Evolutionary conservation across 2,329 filamentous ascomycete genomes (phyloP), one percentile per base, ranked within the genome.

Genomic region (Arthroderma uncinatum): DNA sequence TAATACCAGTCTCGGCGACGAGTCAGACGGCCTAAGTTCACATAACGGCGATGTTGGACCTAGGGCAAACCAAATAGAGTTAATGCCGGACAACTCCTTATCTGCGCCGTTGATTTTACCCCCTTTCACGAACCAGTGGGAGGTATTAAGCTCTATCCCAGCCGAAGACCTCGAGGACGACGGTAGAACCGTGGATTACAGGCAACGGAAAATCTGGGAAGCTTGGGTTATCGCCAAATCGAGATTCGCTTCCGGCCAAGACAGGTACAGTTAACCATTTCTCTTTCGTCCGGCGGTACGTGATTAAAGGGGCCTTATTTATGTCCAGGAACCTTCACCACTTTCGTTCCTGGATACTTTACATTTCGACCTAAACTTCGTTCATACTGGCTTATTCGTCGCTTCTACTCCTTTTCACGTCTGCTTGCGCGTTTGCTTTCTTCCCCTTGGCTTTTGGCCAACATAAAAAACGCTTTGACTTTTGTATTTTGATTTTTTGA

Each of bases 151-250:
- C 3, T 53, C 60, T 10, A 60, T 71, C 16, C 63, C 66, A 1
- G 65, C 56, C 8, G 66, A 70, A 50, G 70, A 69, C 10, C 60
- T 71, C n/a, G 71, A 68, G 2, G 73, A 71, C 59, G 67, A 71
- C 53, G 73, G 69, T 1, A 23, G 66, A 7, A 62, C 60, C 53
- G 71, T 74, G 25, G 61, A 63, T 28, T 64, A 63, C 16, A 64
- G 67, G 5, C 70, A 73, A 59, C 61, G 65, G 16, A 59, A 63
- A 36, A 58, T 72, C 39, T 74, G 72, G 72, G 68, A 72, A 61
- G 66, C 66, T 36, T 73, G 71, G 71, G 68, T 73, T 21, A 62
- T 71, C 47, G 65, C 70, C 21, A 57, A 59, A 48, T 34, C 62
- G 55, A 42, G 44, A 10, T 10, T 48, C n/a, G 19, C 44, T 48